Percentiles rank a stretch among this genome's conserved stretches.
These are phyloP conservation scores for Brettanomyces bruxellensis DNA, from an alignment of 805 yeast genomes.

Conservation along the genomic window DNA sequence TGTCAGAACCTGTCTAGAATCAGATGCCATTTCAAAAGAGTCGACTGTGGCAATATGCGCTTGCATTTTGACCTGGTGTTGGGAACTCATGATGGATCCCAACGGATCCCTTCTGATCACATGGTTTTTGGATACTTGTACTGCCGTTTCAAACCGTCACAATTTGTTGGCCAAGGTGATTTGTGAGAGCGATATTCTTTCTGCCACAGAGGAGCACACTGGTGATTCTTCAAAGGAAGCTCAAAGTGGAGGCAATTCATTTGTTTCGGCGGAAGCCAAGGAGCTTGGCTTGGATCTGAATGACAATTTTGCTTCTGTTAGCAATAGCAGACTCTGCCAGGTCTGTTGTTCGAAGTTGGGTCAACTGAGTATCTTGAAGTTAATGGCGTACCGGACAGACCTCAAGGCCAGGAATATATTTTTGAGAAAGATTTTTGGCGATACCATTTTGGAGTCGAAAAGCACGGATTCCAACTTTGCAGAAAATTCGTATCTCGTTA, in stretches of 20 bases:
- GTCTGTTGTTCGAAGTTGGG: constrained; percentile 53
- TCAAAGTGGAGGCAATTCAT: neutral
- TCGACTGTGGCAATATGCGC: constrained; percentile 68
- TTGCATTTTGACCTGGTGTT: constrained; percentile 68
- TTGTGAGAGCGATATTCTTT: constrained; percentile 8
- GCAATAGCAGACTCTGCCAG: constrained; percentile 9
- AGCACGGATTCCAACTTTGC: constrained; percentile 5
- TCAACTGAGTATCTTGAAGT: constrained; percentile 69
- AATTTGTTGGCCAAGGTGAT: constrained; percentile 34
- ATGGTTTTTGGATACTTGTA: constrained; percentile 88
- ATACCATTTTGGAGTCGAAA: constrained; percentile 18
- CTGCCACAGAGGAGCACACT: constrained; percentile 1
- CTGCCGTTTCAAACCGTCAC: constrained; percentile 50
- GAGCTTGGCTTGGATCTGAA: constrained; percentile 1
- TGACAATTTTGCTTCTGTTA: neutral
- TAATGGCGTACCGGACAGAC: constrained; percentile 63
- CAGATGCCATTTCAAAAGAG: constrained; percentile 55
- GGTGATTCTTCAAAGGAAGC: neutral
- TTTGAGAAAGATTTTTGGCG: constrained; percentile 59
- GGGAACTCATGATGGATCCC: constrained; percentile 68
- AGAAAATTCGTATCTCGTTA: constrained; percentile 1
- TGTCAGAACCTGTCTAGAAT: constrained; percentile 84
- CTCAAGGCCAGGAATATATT: constrained; percentile 50
- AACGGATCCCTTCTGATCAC: constrained; percentile 87
- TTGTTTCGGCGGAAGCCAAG: neutral